Evolutionary conservation across 371 early-diverging fungal species (phyloP), one percentile per base, ranked within the genome.

Genomic region (Haplosporangium sp.): DNA sequence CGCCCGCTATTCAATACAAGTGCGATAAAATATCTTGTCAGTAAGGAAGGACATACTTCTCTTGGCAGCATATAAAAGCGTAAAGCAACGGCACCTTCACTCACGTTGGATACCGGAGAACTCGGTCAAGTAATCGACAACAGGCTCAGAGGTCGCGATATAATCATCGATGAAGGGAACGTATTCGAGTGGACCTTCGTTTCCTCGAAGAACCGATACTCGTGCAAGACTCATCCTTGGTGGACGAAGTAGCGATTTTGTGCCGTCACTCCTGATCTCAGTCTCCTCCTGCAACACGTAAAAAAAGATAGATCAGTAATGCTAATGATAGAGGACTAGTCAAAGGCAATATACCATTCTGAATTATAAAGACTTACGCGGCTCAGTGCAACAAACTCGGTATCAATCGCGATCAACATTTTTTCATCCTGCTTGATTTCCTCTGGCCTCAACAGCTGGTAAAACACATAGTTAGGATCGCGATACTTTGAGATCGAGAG

Each of bases 131-230:
- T 96, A 95, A 69, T 98, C 96, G 14, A 92, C 93, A 18, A 98
- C 87, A 4, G 92, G 92, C 53, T 95, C 94, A 6, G 87, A 87
- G 1, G 92, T 91, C 0, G 86, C 89, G 48, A 98, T 94, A 75
- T 98, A 97, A 67, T 98, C 98, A 80, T 98, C 98, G 37, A 98
- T 95, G 74, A 97, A 97, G 1, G 97, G 96, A 6, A 90, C 81
- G 18, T 90, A 91, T 46, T 92, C 89, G 51, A 87, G 73, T 1
- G 82, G 81, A 0, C 94, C 95, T 13, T 83, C 84, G 46, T 89
- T 86, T 6, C 96, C 96, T 10, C 98, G 90, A 16, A 97, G 71
- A 0, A 97, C 94, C 64, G 95, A 95, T 23, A 98, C 94, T 16
- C 98, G 89, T 0, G 98, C 98, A 42, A 98, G 83, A 14, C 87